Percentiles rank a stretch among this genome's conserved stretches.
Conservation (phyloP, 2,329 filamentous ascomycete species). For the Cladophialophora bantiana region DNA sequence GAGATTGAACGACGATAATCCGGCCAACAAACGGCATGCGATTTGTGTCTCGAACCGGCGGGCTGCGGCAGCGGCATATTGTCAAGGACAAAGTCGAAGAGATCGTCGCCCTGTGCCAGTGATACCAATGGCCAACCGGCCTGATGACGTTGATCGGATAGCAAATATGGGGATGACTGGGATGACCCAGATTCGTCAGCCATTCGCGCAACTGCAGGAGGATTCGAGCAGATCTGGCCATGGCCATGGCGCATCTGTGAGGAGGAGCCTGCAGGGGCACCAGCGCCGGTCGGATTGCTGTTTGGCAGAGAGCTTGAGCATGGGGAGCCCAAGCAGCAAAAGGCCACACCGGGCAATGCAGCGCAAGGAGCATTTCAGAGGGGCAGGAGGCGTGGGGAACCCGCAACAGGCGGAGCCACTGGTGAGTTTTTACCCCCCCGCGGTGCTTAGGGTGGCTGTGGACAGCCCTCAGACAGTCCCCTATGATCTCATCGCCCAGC, state of each 20-base stretch:
- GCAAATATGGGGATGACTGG: constrained; percentile 11
- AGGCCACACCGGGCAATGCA: not conserved
- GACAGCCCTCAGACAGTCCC: not conserved
- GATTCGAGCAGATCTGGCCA: constrained; percentile 15
- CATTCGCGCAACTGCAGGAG: constrained; percentile 4
- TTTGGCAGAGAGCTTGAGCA: not conserved
- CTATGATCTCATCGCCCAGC: not conserved
- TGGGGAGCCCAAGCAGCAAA: not conserved
- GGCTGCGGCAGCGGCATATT: not conserved
- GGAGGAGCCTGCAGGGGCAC: constrained; percentile 13
- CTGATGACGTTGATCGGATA: constrained; percentile 27
- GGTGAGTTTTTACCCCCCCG: constrained; percentile 1
- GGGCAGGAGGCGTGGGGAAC: not conserved
- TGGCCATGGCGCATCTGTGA: not conserved
- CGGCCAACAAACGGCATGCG: constrained; percentile 14
- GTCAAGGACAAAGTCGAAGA: constrained; percentile 16
- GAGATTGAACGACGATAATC: constrained; percentile 23
- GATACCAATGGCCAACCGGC: not conserved
- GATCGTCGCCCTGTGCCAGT: constrained; percentile 11
- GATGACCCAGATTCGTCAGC: constrained; percentile 17
- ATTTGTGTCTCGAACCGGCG: constrained; percentile 13
- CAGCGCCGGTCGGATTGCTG: constrained; percentile 1
- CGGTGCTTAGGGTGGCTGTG: too few relatives aligned
- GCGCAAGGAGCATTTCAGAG: constrained; percentile 2
- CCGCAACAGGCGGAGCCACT: not conserved